Evolutionary conservation across 441 rosid genomes (phyloP).

Genomic region (Gossypium aridum): DNA sequence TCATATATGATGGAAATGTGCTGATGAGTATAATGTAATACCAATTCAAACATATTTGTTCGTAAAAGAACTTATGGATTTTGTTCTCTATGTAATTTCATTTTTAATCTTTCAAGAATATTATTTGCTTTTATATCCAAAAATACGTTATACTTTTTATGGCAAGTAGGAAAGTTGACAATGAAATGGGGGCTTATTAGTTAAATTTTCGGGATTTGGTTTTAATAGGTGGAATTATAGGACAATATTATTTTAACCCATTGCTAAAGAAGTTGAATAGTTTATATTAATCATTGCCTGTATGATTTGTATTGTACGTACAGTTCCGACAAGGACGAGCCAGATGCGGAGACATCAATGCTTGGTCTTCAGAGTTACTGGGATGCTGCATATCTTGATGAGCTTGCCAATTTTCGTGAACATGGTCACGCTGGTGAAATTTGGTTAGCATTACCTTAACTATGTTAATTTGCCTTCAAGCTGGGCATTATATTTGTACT

Average conservation of each 20-base stretch:
- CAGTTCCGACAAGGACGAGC: slow-evolving; percentile 94
- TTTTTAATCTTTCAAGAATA: neutral
- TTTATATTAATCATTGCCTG: neutral
- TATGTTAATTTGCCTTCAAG: neutral
- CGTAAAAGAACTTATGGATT: neutral
- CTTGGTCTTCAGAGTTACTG: slow-evolving; percentile 91
- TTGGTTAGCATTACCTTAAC: slow-evolving; percentile 38
- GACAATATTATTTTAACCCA: neutral
- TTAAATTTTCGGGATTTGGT: neutral
- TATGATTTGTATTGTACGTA: neutral
- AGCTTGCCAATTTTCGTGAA: slow-evolving; percentile 72
- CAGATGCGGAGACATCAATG: slow-evolving; percentile 57
- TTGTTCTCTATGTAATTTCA: neutral
- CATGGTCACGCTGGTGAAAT: slow-evolving; percentile 97
- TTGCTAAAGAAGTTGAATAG: neutral
- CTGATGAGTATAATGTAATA: neutral
- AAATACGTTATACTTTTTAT: neutral
- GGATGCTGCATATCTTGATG: slow-evolving; percentile 89
- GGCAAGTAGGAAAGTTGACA: neutral
- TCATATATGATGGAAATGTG: neutral
- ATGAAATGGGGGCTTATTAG: neutral
- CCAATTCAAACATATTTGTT: neutral
- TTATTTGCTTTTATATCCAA: neutral
- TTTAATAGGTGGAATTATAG: neutral
- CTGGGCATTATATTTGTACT: neutral